Evolutionary conservation across 1,284 basidiomycete species (phyloP).

Genomic region (Phenoliferia sp.): DNA sequence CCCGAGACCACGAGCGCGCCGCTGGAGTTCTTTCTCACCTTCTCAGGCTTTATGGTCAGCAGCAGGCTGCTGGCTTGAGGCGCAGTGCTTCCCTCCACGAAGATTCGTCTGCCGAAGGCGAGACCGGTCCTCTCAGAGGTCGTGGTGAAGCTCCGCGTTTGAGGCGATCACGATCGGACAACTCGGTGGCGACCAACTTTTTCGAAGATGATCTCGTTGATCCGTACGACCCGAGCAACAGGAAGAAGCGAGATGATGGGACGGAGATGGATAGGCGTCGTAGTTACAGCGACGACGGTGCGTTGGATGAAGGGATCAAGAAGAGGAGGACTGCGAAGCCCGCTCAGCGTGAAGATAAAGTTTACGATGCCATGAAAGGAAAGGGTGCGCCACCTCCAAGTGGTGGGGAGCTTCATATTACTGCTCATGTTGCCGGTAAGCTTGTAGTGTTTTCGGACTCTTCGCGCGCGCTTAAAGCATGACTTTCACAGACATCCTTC

Average conservation of each 20-base stretch:
- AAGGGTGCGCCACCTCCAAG: background rate
- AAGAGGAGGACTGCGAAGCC: background rate
- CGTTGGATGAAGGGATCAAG: background rate
- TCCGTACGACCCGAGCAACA: background rate
- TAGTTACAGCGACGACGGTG: slow-evolving; percentile 6
- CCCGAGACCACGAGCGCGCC: background rate
- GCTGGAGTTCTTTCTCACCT: slow-evolving; percentile 32
- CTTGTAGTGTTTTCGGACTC: background rate
- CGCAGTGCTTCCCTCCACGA: background rate
- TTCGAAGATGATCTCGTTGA: background rate
- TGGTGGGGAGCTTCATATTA: background rate
- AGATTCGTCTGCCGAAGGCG: background rate
- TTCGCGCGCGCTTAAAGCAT: background rate
- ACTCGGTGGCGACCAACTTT: background rate
- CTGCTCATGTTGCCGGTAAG: background rate
- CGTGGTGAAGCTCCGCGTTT: background rate
- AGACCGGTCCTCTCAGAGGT: background rate
- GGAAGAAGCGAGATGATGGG: background rate
- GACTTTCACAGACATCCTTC: slow-evolving; percentile 52
- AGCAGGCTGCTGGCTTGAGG: background rate
- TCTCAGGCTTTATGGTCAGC: slow-evolving; percentile 27
- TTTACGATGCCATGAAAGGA: slow-evolving; percentile 7
- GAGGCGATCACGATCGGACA: background rate
- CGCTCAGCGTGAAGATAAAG: background rate
- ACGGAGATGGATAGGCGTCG: background rate